Evolutionary conservation across 2,329 filamentous ascomycete species (phyloP).

Genomic region (Immersiporthe knoxdaviesiana): DNA sequence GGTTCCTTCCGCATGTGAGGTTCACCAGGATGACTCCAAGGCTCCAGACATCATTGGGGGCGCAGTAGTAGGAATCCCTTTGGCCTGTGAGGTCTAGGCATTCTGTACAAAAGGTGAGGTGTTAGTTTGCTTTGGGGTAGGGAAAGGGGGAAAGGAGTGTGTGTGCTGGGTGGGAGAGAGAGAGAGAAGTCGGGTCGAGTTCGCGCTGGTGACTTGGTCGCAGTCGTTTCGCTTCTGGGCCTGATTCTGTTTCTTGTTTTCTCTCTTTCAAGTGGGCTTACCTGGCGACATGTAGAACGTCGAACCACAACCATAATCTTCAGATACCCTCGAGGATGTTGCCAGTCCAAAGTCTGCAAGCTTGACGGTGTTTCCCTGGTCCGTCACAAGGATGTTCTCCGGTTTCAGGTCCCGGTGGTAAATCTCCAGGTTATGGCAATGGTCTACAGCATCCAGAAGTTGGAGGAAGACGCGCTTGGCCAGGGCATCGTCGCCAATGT

Average conservation of each 20-base stretch:
- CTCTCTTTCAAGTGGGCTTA: constrained; percentile 58
- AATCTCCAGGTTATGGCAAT: constrained; percentile 90
- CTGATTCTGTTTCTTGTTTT: too few species aligned
- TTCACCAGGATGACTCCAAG: constrained; percentile 98
- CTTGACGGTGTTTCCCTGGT: constrained; percentile 87
- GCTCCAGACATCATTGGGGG: constrained; percentile 96
- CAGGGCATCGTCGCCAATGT: constrained; percentile 88
- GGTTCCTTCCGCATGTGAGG: constrained; percentile 95
- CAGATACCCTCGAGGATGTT: constrained; percentile 79
- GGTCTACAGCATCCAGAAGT: constrained; percentile 93
- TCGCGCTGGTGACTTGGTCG: constrained; percentile 6
- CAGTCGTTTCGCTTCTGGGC: constrained; percentile 14
- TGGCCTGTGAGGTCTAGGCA: constrained; percentile 78
- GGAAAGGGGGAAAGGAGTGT: background rate
- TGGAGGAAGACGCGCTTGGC: constrained; percentile 90
- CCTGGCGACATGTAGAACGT: constrained; percentile 99
- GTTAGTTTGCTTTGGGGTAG: constrained; percentile 36
- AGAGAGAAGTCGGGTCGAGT: constrained; percentile 33
- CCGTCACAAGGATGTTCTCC: constrained; percentile 93
- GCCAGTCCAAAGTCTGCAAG: constrained; percentile 97
- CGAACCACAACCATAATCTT: constrained; percentile 96
- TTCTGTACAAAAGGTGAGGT: constrained; percentile 60
- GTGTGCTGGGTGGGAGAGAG: too few species aligned
- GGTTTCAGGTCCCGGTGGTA: constrained; percentile 98
- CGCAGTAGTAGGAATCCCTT: constrained; percentile 83